Base-by-base conservation (phyloP, 495 filamentous ascomycete genomes). In the Penicillium lagena region DNA sequence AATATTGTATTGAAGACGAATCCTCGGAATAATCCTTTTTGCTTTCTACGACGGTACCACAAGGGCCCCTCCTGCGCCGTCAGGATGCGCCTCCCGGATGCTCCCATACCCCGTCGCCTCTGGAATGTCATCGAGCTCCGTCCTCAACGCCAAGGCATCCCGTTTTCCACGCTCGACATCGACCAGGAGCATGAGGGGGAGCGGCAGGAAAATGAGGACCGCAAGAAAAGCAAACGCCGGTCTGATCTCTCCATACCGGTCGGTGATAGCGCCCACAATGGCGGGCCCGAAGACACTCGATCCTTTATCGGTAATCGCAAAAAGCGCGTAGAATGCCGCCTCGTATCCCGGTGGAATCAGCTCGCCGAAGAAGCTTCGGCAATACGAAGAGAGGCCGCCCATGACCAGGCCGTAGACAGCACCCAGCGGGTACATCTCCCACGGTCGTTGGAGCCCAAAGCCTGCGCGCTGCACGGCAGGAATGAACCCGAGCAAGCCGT, bases 221-320 rank as follows among this genome's bases (percentile, higher is more conserved):
- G 89, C 90, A 28, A 98, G 68, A 55, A 98, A 98, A 70, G 86
- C 85, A 59, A 98, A 98, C 2, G 91, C 89, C 29, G 89, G 89
- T 51, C 93, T 72, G 46, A 98, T 97, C 50, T 90, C 83, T 1
- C 93, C 93, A 43, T 87, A 87, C 12, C 75, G 79, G 56, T 96
- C 90, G 11, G 93, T 95, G 45, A 98, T 90, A 0, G 81, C 79
- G 4, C 93, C 93, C 1, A 97, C 94, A 56, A 98, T 91, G 3
- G 88, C 84, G 5, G 93, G 93, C 0, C 93, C 93, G 60, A 98
- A 96, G 12, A 98, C 72, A 57, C 87, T 93, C 7, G 86, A 93
- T 14, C 93, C 93, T 64, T 98, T 98, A 57, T 98, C 93, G 11
- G 93, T 98, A 48, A 98, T 96, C 6, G 93, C 91, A 54, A 95